A percentile compares a stretch with the other conserved stretches of the same genome.
Evolutionary conservation across 352 stramenopile species (phyloP).

Genomic region (Pythium scleroteichum): DNA sequence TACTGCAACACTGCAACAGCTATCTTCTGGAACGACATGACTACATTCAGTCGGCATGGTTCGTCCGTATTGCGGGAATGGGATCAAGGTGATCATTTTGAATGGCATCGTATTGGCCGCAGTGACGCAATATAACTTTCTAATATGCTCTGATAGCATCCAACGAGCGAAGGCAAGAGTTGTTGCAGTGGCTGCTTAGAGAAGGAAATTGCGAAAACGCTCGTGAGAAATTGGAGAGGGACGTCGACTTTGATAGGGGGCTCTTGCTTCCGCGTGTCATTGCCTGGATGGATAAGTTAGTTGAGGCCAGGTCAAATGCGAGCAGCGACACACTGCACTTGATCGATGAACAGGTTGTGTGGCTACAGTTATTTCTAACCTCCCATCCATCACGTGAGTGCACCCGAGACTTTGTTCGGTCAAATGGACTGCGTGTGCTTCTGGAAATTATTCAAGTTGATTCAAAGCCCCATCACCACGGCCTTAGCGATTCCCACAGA

Average conservation of each 20-base stretch:
- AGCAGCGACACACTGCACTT: conserved; percentile 13
- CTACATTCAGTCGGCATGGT: not conserved
- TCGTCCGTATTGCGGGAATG: conserved; percentile 53
- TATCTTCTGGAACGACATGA: conserved; percentile 25
- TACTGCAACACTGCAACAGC: too few species aligned
- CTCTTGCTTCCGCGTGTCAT: conserved; percentile 65
- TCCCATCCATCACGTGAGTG: conserved; percentile 40
- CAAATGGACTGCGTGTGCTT: conserved; percentile 48
- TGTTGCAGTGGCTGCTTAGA: conserved; percentile 53
- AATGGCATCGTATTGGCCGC: too few species aligned
- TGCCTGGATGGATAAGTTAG: conserved; percentile 65
- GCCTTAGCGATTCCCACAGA: conserved; percentile 27
- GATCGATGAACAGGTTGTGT: conserved; percentile 50
- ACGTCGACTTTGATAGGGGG: conserved; percentile 46
- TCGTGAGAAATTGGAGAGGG: conserved; percentile 34
- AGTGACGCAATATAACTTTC: too few species aligned
- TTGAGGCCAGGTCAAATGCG: conserved; percentile 5
- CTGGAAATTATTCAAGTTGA: conserved; percentile 37
- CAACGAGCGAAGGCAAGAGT: conserved; percentile 46
- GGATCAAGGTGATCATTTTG: conserved; percentile 52
- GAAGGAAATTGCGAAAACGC: conserved; percentile 26
- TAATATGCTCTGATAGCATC: conserved; percentile 32
- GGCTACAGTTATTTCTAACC: conserved; percentile 51
- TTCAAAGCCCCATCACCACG: conserved; percentile 4
- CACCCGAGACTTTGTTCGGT: conserved; percentile 55